phyloP scores from a whole-genome alignment of 495 filamentous ascomycete species.

The Opeltia flavorubescens region DNA sequence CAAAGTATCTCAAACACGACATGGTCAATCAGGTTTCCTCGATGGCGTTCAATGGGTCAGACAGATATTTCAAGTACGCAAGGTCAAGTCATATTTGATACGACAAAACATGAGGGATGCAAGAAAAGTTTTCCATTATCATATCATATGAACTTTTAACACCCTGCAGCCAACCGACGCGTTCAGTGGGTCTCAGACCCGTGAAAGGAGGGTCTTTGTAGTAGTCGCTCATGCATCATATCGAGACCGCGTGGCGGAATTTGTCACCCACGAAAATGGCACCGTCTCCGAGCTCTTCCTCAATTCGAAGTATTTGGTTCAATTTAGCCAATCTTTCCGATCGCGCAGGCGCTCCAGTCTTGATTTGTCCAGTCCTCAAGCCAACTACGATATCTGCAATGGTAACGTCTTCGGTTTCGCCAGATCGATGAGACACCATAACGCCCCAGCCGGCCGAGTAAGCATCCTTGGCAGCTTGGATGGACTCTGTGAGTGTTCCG shows the following conservation, averaged over 20 bases:
- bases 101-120: too few relatives aligned
- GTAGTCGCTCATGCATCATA: too few relatives aligned
- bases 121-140: too few relatives aligned
- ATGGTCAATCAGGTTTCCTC: too few relatives aligned
- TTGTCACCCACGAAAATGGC: slow-evolving; percentile 83
- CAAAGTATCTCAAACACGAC: too few relatives aligned
- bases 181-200: too few relatives aligned
- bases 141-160: too few relatives aligned
- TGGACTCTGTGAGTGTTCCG: slow-evolving; percentile 92
- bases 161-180: too few relatives aligned
- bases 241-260: slow-evolving; percentile 71
- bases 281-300: slow-evolving; percentile 91
- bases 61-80: too few relatives aligned
- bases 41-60: too few relatives aligned
- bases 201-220: too few relatives aligned
- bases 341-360: slow-evolving; percentile 91
- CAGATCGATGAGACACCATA: slow-evolving; percentile 98
- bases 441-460: slow-evolving; percentile 79
- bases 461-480: slow-evolving; percentile 98
- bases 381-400: slow-evolving; percentile 97
- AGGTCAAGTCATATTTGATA: too few relatives aligned
- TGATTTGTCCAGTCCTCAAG: slow-evolving; percentile 93
- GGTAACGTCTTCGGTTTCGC: slow-evolving; percentile 98
- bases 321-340: slow-evolving; percentile 99
- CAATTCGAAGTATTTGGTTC: slow-evolving; percentile 99